Conservation (phyloP, 2,329 filamentous ascomycete genomes). For the Ascochyta koolunga region DNA sequence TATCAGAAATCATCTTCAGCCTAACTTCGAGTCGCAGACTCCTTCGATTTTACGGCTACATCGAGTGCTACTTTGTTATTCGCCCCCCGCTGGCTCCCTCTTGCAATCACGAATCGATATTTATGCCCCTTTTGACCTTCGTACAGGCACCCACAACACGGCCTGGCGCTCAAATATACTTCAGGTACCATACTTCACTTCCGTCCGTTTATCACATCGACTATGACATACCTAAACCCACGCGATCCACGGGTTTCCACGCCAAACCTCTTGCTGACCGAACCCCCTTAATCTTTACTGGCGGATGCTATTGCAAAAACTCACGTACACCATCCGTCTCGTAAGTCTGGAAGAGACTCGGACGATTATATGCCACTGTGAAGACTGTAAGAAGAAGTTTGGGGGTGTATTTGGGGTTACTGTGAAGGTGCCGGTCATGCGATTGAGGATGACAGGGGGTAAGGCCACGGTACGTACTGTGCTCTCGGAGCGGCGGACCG, state of each 20-base stretch:
- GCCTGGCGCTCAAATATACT: background rate
- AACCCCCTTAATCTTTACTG: conserved; percentile 34
- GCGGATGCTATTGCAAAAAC: conserved; percentile 57
- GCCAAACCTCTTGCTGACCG: background rate
- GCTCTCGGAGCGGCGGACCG: background rate
- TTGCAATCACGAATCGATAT: too few species aligned
- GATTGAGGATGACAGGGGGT: conserved; percentile 48
- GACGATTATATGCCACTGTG: conserved; percentile 60
- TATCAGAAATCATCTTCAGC: too few species aligned
- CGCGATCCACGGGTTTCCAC: background rate
- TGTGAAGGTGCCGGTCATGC: conserved; percentile 55
- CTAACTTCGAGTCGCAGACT: too few species aligned
- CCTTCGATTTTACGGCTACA: too few species aligned
- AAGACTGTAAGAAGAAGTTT: conserved; percentile 61
- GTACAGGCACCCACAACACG: background rate
- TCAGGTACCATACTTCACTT: background rate
- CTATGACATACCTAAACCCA: conserved; percentile 11
- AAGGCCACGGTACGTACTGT: conserved; percentile 19
- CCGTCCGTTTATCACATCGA: background rate
- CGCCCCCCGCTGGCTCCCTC: too few species aligned
- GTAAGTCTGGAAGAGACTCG: conserved; percentile 55
- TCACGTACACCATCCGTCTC: conserved; percentile 56
- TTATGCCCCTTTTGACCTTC: too few species aligned
- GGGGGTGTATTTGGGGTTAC: conserved; percentile 60
- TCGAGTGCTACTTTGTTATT: too few species aligned